A percentile compares a stretch with the other conserved stretches of the same genome.
These are phyloP conservation scores for Syzygium malaccense DNA, from an alignment of 441 rosid species.

Conservation along the genomic window DNA sequence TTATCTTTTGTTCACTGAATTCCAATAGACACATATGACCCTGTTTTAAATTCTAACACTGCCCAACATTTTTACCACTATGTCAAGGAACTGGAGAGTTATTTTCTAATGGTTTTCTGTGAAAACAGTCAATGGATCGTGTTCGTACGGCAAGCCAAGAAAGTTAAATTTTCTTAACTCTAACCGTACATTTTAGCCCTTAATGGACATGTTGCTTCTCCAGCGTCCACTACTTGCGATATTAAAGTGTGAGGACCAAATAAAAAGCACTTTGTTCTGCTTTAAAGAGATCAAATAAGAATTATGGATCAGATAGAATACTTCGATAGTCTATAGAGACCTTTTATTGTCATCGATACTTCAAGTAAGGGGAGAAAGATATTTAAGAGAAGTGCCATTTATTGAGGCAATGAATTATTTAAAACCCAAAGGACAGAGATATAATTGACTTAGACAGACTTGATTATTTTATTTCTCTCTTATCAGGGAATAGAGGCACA, in stretches of 20 bases:
- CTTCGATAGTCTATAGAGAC: not conserved
- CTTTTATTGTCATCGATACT: not conserved
- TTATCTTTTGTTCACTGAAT: not conserved
- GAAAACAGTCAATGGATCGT: not conserved
- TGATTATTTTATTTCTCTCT: not conserved
- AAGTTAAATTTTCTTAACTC: not conserved
- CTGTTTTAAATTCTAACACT: not conserved
- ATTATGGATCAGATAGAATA: not conserved
- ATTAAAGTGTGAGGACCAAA: not conserved
- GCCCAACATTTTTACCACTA: not conserved
- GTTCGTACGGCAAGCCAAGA: not conserved
- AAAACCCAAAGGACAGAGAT: not conserved
- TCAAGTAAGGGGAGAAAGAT: not conserved
- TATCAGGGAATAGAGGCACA: not conserved
- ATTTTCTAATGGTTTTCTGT: not conserved
- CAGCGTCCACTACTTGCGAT: not conserved
- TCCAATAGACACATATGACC: not conserved
- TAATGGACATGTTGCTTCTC: not conserved
- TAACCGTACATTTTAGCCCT: not conserved
- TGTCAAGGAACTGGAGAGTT: not conserved
- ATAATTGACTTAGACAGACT: not conserved
- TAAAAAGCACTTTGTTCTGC: not conserved
- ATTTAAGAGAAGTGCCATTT: not conserved
- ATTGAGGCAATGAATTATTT: not conserved
- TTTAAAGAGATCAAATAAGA: not conserved